Evolutionary conservation across 495 filamentous ascomycete species (phyloP).

Genomic region (Penicillium fimorum): DNA sequence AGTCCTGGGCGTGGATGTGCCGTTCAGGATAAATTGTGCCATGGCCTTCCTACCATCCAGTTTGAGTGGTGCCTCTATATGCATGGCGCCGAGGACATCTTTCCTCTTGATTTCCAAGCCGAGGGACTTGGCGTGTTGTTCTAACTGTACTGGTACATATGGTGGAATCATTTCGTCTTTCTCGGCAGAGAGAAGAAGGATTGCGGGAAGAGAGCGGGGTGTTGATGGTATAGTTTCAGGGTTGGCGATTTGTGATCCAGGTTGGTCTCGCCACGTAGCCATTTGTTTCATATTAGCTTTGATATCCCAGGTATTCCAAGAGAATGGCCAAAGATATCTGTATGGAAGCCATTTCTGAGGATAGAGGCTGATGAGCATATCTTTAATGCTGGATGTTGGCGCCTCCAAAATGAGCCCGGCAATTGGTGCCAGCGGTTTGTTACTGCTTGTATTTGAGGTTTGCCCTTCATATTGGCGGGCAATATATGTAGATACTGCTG

Average conservation of each 20-base stretch:
- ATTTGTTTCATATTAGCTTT: conserved; percentile 34
- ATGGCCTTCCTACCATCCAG: conserved; percentile 42
- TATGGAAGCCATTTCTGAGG: conserved; percentile 84
- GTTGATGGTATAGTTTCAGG: background rate
- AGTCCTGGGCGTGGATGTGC: background rate
- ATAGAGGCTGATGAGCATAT: conserved; percentile 72
- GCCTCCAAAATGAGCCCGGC: conserved; percentile 68
- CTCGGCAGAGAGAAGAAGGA: conserved; percentile 61
- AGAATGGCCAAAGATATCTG: conserved; percentile 55
- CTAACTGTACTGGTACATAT: conserved; percentile 53
- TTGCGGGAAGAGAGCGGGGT: conserved; percentile 24
- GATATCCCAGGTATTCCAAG: conserved; percentile 56
- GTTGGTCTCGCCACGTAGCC: conserved; percentile 24
- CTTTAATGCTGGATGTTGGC: conserved; percentile 68
- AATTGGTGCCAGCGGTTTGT: conserved; percentile 28
- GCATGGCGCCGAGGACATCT: conserved; percentile 49
- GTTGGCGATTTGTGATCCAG: background rate
- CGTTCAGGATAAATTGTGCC: conserved; percentile 31
- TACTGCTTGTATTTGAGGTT: background rate
- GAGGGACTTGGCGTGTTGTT: conserved; percentile 30
- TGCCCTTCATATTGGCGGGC: conserved; percentile 20
- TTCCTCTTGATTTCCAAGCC: conserved; percentile 31
- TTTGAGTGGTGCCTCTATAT: conserved; percentile 49
- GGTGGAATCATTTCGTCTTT: conserved; percentile 68
- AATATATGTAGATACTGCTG: conserved; percentile 51